Percentiles rank a stretch among this genome's conserved stretches.
These are phyloP conservation scores for Yamadazyma songkhlaensis DNA, from an alignment of 1,139 yeast genomes.

Conservation along the genomic window DNA sequence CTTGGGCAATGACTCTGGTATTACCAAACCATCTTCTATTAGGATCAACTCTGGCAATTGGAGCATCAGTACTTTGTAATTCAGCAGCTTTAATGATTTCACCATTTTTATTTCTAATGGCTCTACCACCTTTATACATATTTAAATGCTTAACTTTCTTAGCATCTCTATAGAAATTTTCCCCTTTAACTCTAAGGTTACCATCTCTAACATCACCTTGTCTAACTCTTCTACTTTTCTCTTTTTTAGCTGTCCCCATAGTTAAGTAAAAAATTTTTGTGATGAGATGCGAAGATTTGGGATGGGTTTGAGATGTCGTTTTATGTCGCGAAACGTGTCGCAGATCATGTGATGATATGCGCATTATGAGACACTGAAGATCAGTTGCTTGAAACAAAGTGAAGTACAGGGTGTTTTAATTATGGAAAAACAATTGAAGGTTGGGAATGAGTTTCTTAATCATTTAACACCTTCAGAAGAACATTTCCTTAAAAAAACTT, in stretches of 20 bases:
- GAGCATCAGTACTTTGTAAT: constrained; percentile 83
- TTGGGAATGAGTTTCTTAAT: constrained; percentile 13
- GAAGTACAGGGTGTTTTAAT: too few species aligned
- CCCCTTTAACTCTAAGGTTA: constrained; percentile 92
- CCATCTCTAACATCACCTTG: constrained; percentile 85
- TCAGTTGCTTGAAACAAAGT: too few species aligned
- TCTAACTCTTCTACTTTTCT: constrained; percentile 79
- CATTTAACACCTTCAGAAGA: constrained; percentile 60
- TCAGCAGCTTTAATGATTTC: constrained; percentile 85
- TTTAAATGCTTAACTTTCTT: constrained; percentile 84
- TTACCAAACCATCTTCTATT: constrained; percentile 97
- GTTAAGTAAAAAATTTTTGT: constrained; percentile 6
- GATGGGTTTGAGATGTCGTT: background rate
- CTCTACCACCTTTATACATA: constrained; percentile 92
- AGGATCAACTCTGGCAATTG: constrained; percentile 92
- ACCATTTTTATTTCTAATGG: constrained; percentile 82
- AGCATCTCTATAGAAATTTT: constrained; percentile 93
- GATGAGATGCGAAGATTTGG: constrained; percentile 4
- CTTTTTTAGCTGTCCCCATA: constrained; percentile 95
- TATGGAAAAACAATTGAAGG: background rate
- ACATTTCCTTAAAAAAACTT: constrained; percentile 81
- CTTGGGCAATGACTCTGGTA: constrained; percentile 96
- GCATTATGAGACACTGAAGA: too few species aligned
- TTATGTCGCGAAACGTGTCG: too few species aligned
- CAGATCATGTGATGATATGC: background rate